Evolutionary conservation across 495 filamentous ascomycete species (phyloP), one percentile per base, ranked within the genome.

Genomic region (Neurospora intermedia): DNA sequence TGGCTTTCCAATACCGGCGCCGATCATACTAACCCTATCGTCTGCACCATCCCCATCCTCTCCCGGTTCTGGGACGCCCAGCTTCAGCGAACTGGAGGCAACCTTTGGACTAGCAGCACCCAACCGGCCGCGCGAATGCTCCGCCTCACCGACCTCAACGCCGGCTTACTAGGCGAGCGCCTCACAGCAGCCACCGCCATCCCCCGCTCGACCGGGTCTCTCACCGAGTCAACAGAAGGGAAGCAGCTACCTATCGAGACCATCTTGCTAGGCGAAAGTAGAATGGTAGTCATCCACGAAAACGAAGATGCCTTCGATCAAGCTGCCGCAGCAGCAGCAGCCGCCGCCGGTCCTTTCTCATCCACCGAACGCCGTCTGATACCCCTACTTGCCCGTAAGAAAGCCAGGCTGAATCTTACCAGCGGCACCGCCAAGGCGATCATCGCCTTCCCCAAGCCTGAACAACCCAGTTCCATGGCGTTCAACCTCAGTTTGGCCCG

Each of bases 131-230:
- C 54, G 15, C 78, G 85, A 5, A 85, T 85, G 80, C 75, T 82
- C 8, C 84, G 85, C 10, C 75, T 86, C 41, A 83, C 77, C n/a
- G 84, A 85, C 42, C 80, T 88, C 20, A 76, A 84, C 23, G 85
- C 86, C 62, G 87, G 88, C 0, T 80, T 92, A 5, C 86, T 91
- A 80, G 91, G 91, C 15, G 91, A 93, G 76, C 86, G 87, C 4
- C 88, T 90, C 75, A 88, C 83, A 4, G 87, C 86, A 1, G 85
- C 91, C 23, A 81, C 81, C 11, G 86, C 91, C 39, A 83, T 92
- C 11, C 84, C 87, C 1, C 81, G 80, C 54, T 72, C 78, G 0
- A 39, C 72, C 38, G 76, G 77, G 6, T 75, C 77, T 2, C 78
- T 81, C 71, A 75, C 78, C 2, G 40, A 8, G 43, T 42, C 71